Evolutionary conservation across 2,329 filamentous ascomycete species (phyloP), one percentile per base, ranked within the genome.

Genomic region (Annulohypoxylon truncatum): DNA sequence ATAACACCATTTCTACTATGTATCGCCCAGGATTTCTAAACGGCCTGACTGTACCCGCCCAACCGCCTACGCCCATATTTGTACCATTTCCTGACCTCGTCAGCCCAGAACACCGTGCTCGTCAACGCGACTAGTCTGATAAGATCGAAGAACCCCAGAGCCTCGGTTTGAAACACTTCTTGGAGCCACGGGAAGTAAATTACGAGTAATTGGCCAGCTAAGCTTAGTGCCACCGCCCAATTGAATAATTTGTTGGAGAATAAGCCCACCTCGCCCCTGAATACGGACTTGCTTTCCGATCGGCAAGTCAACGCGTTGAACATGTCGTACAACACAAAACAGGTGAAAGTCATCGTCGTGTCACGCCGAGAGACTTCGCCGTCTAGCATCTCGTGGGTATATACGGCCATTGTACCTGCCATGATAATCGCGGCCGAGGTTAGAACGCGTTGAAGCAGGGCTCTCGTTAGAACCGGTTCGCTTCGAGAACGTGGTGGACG

Each of bases 291-390:
- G 68, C 87, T 89, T 77, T 97, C 94, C 6, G 92, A 96, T 50
- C 96, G 92, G 80, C 96, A 99, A 13, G 93, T 91, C 20, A 99
- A 84, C 1, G 96, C 96, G 79, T 99, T 98, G 84, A 98, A 97
- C 96, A 99, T 99, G 83, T 99, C 96, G 79, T 98, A 99, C 57
- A 99, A 87, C 47, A 99, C 96, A 77, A 99, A 99, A 80, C 94
- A 97, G 4, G 96, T 99, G 77, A 99, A 99, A 0, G 96, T 98
- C 92, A 99, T 97, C 69, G 96, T 99, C 1, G 96, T 99, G 80
- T 99, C 96, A 72, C 96, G 93, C 52, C 93, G 92, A 0, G 91
- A 96, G 64, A 98, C 92, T 63, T 90, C 83, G 59, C 93, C 90
- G 76, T 96, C 93, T 51, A 90, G 83, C 92, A 99, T 97, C 82